Percentiles rank a stretch among this genome's conserved stretches.
phyloP scores from a whole-genome alignment of 164 flowering plant species.

The Liriodendron chinense region DNA sequence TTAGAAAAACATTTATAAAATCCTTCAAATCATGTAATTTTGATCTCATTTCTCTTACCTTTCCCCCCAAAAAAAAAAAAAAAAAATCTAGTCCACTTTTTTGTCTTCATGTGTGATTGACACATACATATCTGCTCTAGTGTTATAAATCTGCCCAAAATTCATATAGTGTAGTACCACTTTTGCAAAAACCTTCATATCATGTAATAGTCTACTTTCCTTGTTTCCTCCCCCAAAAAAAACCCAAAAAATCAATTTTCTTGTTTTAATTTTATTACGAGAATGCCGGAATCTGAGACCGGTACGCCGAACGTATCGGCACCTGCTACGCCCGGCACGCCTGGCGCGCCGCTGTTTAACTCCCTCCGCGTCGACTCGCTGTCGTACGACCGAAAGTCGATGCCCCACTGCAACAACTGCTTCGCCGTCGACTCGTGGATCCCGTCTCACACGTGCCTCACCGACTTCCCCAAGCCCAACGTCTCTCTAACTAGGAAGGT shows the following conservation, averaged over 20 bases:
- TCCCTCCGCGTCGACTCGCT: conserved; percentile 63
- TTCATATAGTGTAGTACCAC: conserved; percentile 17
- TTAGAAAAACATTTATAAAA: conserved; percentile 22
- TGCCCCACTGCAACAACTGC: conserved; percentile 74
- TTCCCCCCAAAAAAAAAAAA: conserved; percentile 1
- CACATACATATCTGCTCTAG: background rate
- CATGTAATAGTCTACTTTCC: conserved; percentile 29
- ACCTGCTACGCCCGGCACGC: conserved; percentile 81
- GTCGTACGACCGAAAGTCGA: conserved; percentile 75
- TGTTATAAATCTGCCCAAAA: conserved; percentile 13
- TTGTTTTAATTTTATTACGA: background rate
- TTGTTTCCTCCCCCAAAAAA: conserved; percentile 1
- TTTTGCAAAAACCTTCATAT: conserved; percentile 34
- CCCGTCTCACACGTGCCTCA: conserved; percentile 50
- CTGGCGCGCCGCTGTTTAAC: conserved; percentile 66
- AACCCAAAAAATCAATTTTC: conserved; percentile 13
- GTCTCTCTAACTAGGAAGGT: conserved; percentile 93
- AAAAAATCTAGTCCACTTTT: background rate
- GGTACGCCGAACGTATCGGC: conserved; percentile 48
- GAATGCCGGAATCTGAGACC: conserved; percentile 42
- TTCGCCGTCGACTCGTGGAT: conserved; percentile 48
- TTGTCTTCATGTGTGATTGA: background rate
- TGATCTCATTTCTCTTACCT: background rate
- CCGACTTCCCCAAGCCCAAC: conserved; percentile 61
- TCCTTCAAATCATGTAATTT: conserved; percentile 21